A percentile compares a stretch with the other conserved stretches of the same genome.
phyloP scores from a whole-genome alignment of 108 stramenopile species.

The Chaetoceros tenuissimus region DNA sequence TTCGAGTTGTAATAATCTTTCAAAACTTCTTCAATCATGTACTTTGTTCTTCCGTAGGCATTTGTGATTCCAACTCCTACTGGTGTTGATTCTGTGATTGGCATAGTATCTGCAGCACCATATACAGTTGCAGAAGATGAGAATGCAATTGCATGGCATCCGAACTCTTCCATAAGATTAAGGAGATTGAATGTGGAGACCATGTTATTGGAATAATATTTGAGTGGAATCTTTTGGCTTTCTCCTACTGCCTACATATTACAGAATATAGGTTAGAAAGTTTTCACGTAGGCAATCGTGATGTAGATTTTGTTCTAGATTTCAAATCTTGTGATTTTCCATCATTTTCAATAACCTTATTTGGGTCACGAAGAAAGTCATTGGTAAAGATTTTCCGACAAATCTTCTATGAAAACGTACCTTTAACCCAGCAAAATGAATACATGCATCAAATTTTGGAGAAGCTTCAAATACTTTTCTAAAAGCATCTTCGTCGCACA shows the following conservation, averaged over 20 bases:
- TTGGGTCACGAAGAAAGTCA: background rate
- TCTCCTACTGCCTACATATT: conserved; percentile 86
- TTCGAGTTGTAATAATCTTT: conserved; percentile 72
- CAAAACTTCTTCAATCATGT: conserved; percentile 98
- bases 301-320: too few species aligned
- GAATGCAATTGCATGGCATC: conserved; percentile 87
- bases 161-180: conserved; percentile 83
- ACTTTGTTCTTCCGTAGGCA: conserved; percentile 98
- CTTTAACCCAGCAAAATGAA: conserved; percentile 99
- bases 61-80: conserved; percentile 94
- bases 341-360: too few species aligned
- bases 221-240: conserved; percentile 80
- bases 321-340: too few species aligned
- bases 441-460: conserved; percentile 74
- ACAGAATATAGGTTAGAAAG: background rate
- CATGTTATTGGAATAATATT: conserved; percentile 94
- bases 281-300: too few species aligned
- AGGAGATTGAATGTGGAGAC: conserved; percentile 76
- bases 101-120: conserved; percentile 82
- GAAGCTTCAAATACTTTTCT: conserved; percentile 65
- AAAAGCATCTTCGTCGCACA: conserved; percentile 51
- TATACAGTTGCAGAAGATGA: conserved; percentile 96
- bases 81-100: conserved; percentile 80
- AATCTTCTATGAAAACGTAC: conserved; percentile 12
- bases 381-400: too few species aligned